A percentile compares a stretch with the other conserved stretches of the same genome.
Evolutionary conservation across 2,329 filamentous ascomycete genomes (phyloP).

Genomic region (Thelonectria discophora): DNA sequence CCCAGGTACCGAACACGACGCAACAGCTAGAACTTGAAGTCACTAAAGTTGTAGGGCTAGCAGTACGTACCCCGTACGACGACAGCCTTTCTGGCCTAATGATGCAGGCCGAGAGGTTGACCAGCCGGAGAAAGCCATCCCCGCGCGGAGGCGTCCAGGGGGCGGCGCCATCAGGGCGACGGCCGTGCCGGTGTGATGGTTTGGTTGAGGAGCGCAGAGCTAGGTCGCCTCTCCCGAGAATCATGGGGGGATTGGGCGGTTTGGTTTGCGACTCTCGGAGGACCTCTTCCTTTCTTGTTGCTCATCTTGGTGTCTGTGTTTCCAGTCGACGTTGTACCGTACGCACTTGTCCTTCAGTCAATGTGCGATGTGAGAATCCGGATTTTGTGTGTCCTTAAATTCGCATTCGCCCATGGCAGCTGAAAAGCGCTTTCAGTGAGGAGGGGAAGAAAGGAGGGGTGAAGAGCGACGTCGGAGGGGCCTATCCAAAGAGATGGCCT

Average conservation of each 20-base stretch:
- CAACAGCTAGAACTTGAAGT: too few species aligned
- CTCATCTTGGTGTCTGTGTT: not conserved
- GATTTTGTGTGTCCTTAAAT: not conserved
- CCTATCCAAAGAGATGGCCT: not conserved
- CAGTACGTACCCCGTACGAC: slow-evolving; percentile 7
- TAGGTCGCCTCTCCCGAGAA: not conserved
- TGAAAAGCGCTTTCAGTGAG: not conserved
- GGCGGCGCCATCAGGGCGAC: slow-evolving; percentile 5
- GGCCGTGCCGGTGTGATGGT: not conserved
- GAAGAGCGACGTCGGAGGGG: not conserved
- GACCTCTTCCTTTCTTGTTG: not conserved
- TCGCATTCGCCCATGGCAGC: not conserved
- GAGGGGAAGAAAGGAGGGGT: not conserved
- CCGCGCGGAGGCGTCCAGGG: slow-evolving; percentile 5
- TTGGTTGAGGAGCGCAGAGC: not conserved
- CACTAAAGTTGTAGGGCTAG: too few species aligned
- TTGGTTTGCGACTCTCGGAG: not conserved
- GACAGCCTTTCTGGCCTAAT: not conserved
- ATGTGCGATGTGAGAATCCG: not conserved
- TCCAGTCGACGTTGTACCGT: not conserved
- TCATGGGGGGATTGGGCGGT: not conserved
- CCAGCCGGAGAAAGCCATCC: slow-evolving; percentile 3
- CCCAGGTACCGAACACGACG: slow-evolving; percentile 8
- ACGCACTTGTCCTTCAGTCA: not conserved
- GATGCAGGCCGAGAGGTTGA: not conserved